phyloP scores from a whole-genome alignment of 352 stramenopile genomes.

The Hyaloperonospora brassicae region DNA sequence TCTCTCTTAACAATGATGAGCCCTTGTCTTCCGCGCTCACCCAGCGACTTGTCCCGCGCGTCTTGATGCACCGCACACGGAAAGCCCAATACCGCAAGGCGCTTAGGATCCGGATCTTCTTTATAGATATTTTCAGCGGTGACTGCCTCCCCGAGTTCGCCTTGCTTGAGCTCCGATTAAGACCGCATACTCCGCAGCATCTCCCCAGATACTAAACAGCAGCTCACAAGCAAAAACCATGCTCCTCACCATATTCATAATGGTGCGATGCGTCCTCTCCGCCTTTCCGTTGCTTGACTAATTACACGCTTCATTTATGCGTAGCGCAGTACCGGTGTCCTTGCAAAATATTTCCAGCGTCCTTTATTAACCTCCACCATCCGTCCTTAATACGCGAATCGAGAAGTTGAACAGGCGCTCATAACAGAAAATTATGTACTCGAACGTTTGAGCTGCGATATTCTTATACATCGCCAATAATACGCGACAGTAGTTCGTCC shows the following conservation, averaged over 20 bases:
- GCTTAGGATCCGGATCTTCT: neutral
- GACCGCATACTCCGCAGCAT: slow-evolving; percentile 17
- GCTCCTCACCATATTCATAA: slow-evolving; percentile 5
- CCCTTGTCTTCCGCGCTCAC: neutral
- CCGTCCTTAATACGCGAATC: neutral
- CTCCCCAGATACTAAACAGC: slow-evolving; percentile 20
- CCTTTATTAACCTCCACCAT: neutral
- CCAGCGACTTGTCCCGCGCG: neutral
- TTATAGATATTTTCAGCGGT: slow-evolving; percentile 11
- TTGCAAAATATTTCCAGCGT: neutral
- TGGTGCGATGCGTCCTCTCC: slow-evolving; percentile 25
- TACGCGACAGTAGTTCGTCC: slow-evolving; percentile 1
- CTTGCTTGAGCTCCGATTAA: slow-evolving; percentile 21
- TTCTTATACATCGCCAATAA: slow-evolving; percentile 3
- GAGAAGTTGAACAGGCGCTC: neutral
- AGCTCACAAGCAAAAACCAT: slow-evolving; percentile 24
- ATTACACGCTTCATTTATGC: neutral
- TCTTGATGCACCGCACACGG: neutral
- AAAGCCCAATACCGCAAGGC: slow-evolving; percentile 7
- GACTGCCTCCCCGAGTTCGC: slow-evolving; percentile 9
- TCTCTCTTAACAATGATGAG: neutral
- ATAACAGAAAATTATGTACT: neutral
- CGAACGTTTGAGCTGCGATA: slow-evolving; percentile 4
- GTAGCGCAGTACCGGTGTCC: neutral
- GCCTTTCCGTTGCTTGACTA: slow-evolving; percentile 19